phyloP scores from a whole-genome alignment of 192 early-diverging fungal genomes.

The Coemansia sp. region DNA sequence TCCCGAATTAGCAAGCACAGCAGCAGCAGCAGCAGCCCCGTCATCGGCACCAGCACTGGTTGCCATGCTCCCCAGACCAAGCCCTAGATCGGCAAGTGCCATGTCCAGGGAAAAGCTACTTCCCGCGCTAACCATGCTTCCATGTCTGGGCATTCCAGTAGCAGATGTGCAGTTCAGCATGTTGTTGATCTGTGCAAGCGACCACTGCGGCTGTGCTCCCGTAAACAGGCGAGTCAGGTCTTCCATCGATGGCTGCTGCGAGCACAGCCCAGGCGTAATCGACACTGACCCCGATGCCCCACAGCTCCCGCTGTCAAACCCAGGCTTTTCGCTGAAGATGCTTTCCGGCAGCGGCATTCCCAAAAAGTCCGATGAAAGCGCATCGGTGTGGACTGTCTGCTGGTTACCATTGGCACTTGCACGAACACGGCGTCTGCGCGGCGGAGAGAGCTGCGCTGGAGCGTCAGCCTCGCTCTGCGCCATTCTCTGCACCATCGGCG shows the following conservation, averaged over 20 bases:
- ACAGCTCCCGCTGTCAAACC: not conserved
- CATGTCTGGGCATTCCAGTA: not conserved
- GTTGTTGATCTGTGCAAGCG: constrained; percentile 42
- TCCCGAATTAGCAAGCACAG: not conserved
- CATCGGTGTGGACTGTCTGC: constrained; percentile 41
- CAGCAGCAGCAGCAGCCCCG: not conserved
- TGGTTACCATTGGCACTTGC: constrained; percentile 8
- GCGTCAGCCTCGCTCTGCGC: constrained; percentile 45
- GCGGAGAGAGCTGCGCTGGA: constrained; percentile 10
- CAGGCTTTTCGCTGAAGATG: constrained; percentile 45
- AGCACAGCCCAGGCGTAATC: constrained; percentile 32
- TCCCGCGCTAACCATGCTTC: constrained; percentile 19
- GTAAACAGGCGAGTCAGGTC: constrained; percentile 27
- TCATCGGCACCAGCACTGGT: not conserved
- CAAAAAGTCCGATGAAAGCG: constrained; percentile 51
- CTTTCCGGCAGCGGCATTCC: constrained; percentile 47
- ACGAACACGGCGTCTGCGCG: constrained; percentile 32
- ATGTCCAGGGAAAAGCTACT: constrained; percentile 32
- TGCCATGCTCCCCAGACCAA: constrained; percentile 12
- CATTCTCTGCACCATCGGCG: constrained; percentile 34
- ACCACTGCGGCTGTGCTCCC: constrained; percentile 40
- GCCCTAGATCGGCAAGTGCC: constrained; percentile 42
- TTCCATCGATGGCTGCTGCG: constrained; percentile 36
- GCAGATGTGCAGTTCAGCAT: constrained; percentile 24
- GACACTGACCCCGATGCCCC: constrained; percentile 6